Percentiles rank a stretch among this genome's conserved stretches.
These are phyloP conservation scores for Tranzscheliella williamsii DNA, from an alignment of 1,284 basidiomycete species.

Conservation along the genomic window DNA sequence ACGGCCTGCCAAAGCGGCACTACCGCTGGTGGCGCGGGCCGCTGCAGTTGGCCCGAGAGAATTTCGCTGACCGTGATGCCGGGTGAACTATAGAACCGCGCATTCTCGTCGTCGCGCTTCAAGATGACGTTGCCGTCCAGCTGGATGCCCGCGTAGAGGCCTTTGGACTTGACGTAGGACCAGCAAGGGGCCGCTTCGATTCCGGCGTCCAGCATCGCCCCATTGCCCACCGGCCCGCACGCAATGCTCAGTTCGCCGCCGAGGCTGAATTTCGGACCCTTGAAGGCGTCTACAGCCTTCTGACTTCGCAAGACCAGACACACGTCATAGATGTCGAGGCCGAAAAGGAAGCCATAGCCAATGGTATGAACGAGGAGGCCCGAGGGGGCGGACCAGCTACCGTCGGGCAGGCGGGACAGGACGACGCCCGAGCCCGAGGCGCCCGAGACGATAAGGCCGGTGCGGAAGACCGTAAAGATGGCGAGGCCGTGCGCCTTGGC, in stretches of 20 bases:
- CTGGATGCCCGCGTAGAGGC: constrained; percentile 58
- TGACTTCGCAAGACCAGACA: constrained; percentile 59
- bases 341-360: constrained; percentile 55
- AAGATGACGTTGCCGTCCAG: constrained; percentile 57
- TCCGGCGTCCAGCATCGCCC: constrained; percentile 53
- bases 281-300: constrained; percentile 53
- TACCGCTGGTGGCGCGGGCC: constrained; percentile 27
- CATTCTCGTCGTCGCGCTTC: constrained; percentile 54
- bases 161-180: constrained; percentile 61
- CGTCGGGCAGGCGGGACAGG: constrained; percentile 52
- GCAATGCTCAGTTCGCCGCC: constrained; percentile 55
- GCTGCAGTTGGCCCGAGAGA: constrained; percentile 36
- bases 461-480: constrained; percentile 59
- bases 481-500: constrained; percentile 48
- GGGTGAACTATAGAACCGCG: constrained; percentile 46
- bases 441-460: constrained; percentile 47
- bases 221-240: constrained; percentile 61
- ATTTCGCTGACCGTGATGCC: constrained; percentile 36
- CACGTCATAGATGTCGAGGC: constrained; percentile 62
- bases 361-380: constrained; percentile 58
- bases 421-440: constrained; percentile 58
- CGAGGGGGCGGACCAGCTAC: constrained; percentile 57
- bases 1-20: constrained; percentile 54
- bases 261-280: constrained; percentile 52
- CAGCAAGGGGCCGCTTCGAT: constrained; percentile 54